Evolutionary conservation across 257 asterid genomes (phyloP), one percentile per base, ranked within the genome.

Genomic region (Ilex aquifolium): DNA sequence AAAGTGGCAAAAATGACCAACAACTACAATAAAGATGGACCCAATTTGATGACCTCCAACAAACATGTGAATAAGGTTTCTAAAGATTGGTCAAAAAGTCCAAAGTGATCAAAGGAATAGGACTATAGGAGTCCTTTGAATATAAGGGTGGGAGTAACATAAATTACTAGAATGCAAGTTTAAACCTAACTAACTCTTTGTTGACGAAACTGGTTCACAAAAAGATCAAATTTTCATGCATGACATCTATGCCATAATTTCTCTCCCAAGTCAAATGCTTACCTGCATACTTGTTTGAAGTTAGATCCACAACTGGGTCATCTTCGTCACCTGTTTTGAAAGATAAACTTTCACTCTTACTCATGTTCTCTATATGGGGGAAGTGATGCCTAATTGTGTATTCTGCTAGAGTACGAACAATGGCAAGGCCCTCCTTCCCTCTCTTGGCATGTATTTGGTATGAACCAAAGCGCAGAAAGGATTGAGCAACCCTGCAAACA

Each of bases 201-300:
- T 8, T 36, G 42, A 36, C 42, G 1, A 36, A 4, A 36, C 42
- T 36, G 42, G 42, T 36, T 8, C 2, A 36, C 27, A 21, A 21
- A 21, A 21, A 21, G 27, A 21, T 36, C 42, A 36, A 8, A 36
- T 36, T 36, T 36, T 36, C 42, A 36, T 36, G 42, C 5, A 36
- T 36, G 42, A 36, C 2, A 36, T 36, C 42, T 8, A 2, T 36
- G 42, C 42, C 42, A 4, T 36, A 36, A 36, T 36, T 36, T 36
- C 8, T 36, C 42, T 36, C 42, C 42, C 5, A 36, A 36, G 42
- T 17, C 13, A 16, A 11, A 40, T 6, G 61, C 31, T 59, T 61
- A 79, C 99, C 99, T 62, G 96, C 99, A 72, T 89, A 93, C 63
- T 93, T 93, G 79, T 93, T 93, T 72, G 99, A 90, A 63, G 95